Evolutionary conservation across 2,329 filamentous ascomycete genomes (phyloP).

Genomic region (Elsinoe batatas): DNA sequence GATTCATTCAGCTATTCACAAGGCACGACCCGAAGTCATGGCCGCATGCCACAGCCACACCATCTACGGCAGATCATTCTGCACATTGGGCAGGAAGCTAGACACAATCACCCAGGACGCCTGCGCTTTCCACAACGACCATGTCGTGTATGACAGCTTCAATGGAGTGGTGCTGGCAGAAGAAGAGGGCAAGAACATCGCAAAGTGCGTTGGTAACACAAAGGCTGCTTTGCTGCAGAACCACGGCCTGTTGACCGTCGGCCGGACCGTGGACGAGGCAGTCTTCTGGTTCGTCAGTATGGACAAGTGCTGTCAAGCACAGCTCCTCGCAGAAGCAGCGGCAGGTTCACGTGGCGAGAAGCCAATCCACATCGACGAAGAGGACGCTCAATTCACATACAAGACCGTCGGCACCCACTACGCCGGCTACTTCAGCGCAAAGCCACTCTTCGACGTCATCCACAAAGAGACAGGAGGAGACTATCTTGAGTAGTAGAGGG

Average conservation of each 20-base stretch:
- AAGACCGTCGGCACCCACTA: constrained; percentile 51
- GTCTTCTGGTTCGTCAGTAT: constrained; percentile 35
- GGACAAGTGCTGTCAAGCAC: constrained; percentile 33
- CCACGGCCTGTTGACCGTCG: constrained; percentile 38
- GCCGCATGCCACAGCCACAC: constrained; percentile 38
- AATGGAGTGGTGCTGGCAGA: constrained; percentile 38
- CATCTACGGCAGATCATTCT: constrained; percentile 37
- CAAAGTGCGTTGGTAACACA: constrained; percentile 30
- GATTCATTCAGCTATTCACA: constrained; percentile 36
- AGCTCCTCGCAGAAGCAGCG: constrained; percentile 47
- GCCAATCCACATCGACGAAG: constrained; percentile 57
- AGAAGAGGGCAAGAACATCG: constrained; percentile 38
- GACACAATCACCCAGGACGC: constrained; percentile 38
- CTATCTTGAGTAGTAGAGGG: constrained; percentile 33
- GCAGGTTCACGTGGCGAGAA: constrained; percentile 51
- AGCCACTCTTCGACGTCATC: constrained; percentile 61
- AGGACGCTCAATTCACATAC: constrained; percentile 59
- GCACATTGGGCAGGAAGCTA: constrained; percentile 32
- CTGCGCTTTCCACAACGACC: constrained; percentile 34
- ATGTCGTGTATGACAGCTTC: constrained; percentile 35
- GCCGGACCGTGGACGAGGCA: constrained; percentile 32
- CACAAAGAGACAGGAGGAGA: constrained; percentile 50
- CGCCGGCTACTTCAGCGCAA: constrained; percentile 62
- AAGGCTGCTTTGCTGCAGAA: constrained; percentile 36
- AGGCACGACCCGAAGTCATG: constrained; percentile 35